These are phyloP conservation scores for Canavalia ensiformis DNA, from an alignment of 306 rosid genomes.

Conservation along the genomic window DNA sequence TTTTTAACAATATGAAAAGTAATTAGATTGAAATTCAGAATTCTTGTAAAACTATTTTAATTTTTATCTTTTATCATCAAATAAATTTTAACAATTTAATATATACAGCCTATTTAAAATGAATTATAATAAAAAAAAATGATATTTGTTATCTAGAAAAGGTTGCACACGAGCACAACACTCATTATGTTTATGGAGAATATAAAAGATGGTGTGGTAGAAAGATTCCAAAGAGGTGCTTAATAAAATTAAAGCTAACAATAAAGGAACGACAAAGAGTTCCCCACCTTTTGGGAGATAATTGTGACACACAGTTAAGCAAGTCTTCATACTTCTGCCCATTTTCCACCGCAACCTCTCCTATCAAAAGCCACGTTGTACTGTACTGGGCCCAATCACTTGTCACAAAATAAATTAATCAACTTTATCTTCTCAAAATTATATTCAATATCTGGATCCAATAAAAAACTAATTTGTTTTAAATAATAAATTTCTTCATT, in stretches of 20 bases:
- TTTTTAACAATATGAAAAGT: too few species aligned
- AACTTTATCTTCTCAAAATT: neutral
- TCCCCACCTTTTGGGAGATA: conserved; percentile 33
- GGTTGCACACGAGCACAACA: neutral
- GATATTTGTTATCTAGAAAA: neutral
- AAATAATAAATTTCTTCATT: too few species aligned
- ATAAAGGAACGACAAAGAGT: conserved; percentile 26
- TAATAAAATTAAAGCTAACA: conserved; percentile 24
- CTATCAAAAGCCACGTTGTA: neutral
- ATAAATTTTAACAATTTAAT: too few species aligned
- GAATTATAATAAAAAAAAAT: too few species aligned
- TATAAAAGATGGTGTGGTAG: neutral
- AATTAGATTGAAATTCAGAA: too few species aligned
- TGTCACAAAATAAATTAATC: neutral
- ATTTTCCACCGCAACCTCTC: conserved; percentile 32
- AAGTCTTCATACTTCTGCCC: neutral
- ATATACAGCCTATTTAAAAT: too few species aligned
- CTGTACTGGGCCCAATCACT: conserved; percentile 3
- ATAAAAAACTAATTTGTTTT: neutral
- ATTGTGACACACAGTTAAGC: neutral
- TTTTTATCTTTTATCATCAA: too few species aligned
- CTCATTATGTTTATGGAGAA: neutral
- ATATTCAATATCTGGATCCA: neutral
- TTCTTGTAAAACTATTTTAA: too few species aligned
- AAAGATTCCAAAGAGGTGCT: neutral